Evolutionary conservation across 2,329 filamentous ascomycete species (phyloP).

Genomic region (Elsinoe necatrix): DNA sequence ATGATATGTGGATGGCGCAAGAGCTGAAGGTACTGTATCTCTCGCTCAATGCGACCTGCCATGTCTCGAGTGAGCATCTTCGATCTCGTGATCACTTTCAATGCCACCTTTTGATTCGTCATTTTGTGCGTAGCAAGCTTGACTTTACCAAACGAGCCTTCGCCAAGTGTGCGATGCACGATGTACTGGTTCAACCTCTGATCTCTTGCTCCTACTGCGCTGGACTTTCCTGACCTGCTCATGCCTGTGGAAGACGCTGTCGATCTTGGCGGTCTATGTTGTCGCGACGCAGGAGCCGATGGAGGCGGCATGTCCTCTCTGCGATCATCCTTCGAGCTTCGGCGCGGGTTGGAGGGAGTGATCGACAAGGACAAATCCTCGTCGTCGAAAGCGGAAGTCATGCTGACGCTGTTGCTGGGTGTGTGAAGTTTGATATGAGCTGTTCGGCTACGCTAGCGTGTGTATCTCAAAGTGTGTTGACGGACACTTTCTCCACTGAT

Average conservation of each 20-base stretch:
- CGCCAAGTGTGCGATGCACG: conserved; percentile 80
- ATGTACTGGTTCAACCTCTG: conserved; percentile 88
- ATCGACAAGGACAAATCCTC: conserved; percentile 35
- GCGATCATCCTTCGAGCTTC: conserved; percentile 18
- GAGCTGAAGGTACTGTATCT: conserved; percentile 96
- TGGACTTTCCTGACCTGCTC: conserved; percentile 9
- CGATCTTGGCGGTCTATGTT: conserved; percentile 36
- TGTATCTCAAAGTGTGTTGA: background rate
- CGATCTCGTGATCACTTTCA: conserved; percentile 96
- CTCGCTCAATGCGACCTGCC: conserved; percentile 92
- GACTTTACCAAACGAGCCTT: conserved; percentile 97
- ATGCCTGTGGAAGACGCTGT: background rate
- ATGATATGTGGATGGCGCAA: conserved; percentile 97
- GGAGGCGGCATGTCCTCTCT: conserved; percentile 20
- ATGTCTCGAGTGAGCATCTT: conserved; percentile 96
- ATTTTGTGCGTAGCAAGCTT: conserved; percentile 90
- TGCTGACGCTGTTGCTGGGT: conserved; percentile 19
- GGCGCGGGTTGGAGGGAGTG: conserved; percentile 19
- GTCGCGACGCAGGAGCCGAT: conserved; percentile 35
- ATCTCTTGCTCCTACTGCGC: background rate
- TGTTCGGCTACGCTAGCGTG: background rate
- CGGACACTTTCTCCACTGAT: background rate
- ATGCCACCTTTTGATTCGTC: conserved; percentile 87
- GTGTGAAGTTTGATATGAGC: background rate
- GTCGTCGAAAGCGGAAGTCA: conserved; percentile 34